These are phyloP conservation scores for Schwanniomyces polymorphus DNA, from an alignment of 805 yeast species.

Conservation along the genomic window DNA sequence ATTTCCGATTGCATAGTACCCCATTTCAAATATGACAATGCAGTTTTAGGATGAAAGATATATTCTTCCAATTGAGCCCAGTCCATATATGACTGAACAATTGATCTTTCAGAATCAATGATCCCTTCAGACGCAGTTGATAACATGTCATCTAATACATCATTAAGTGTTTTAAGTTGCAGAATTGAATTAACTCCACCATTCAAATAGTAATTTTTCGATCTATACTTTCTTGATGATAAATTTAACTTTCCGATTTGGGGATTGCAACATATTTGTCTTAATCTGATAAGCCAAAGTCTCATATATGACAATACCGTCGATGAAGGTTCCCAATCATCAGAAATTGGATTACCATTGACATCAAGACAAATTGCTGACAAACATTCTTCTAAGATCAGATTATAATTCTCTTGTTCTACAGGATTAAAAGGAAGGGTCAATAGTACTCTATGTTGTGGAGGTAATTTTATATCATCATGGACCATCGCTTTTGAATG, in stretches of 20 bases:
- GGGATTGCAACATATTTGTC: constrained; percentile 87
- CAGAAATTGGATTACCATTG: constrained; percentile 48
- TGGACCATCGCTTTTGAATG: constrained; percentile 86
- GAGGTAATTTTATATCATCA: constrained; percentile 74
- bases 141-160: constrained; percentile 66
- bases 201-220: constrained; percentile 12
- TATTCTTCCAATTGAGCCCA: constrained; percentile 72
- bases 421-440: constrained; percentile 76
- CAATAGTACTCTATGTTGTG: constrained; percentile 68
- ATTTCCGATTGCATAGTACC: constrained; percentile 34
- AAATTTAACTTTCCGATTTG: constrained; percentile 39
- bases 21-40: constrained; percentile 46
- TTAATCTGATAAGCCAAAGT: constrained; percentile 64
- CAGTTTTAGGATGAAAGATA: constrained; percentile 48
- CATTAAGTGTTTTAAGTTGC: constrained; percentile 51
- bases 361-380: constrained; percentile 55
- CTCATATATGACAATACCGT: constrained; percentile 50
- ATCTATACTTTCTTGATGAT: constrained; percentile 20
- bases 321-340: constrained; percentile 49
- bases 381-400: constrained; percentile 60
- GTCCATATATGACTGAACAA: constrained; percentile 48
- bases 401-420: constrained; percentile 81
- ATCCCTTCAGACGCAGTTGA: constrained; percentile 53
- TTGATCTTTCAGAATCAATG: constrained; percentile 47
- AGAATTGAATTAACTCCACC: constrained; percentile 18